Evolutionary conservation across 371 early-diverging fungal genomes (phyloP).

Genomic region (Rhizomucor pusillus): DNA sequence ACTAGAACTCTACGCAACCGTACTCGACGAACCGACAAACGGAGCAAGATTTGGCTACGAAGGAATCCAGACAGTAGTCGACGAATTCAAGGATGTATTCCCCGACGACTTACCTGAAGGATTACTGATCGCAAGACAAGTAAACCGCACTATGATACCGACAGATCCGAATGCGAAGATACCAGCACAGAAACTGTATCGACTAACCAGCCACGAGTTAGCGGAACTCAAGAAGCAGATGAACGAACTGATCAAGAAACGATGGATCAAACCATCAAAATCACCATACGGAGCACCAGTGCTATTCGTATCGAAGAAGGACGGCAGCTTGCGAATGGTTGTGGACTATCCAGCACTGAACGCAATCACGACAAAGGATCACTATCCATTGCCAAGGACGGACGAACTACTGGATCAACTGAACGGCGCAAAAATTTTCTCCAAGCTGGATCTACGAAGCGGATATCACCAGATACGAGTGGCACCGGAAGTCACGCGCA

Average conservation of each 20-base stretch:
- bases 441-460: constrained; percentile 38
- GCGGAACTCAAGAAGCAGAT: constrained; percentile 6
- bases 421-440: constrained; percentile 31
- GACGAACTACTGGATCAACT: constrained; percentile 44
- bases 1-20: no score
- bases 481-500: constrained; percentile 12
- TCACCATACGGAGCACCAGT: constrained; percentile 55
- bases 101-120: no score
- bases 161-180: no score
- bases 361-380: constrained; percentile 31
- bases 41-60: no score
- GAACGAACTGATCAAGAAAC: constrained; percentile 12
- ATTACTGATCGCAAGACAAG: no score
- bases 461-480: constrained; percentile 15
- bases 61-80: no score
- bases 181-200: no score
- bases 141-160: no score
- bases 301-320: constrained; percentile 53
- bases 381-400: constrained; percentile 41
- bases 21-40: no score
- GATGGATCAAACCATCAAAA: constrained; percentile 6
- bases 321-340: constrained; percentile 45
- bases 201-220: no score
- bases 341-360: constrained; percentile 44
- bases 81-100: no score